Base-by-base conservation (phyloP, 2,329 filamentous ascomycete genomes). In the Coniochaeta pulveracea region DNA sequence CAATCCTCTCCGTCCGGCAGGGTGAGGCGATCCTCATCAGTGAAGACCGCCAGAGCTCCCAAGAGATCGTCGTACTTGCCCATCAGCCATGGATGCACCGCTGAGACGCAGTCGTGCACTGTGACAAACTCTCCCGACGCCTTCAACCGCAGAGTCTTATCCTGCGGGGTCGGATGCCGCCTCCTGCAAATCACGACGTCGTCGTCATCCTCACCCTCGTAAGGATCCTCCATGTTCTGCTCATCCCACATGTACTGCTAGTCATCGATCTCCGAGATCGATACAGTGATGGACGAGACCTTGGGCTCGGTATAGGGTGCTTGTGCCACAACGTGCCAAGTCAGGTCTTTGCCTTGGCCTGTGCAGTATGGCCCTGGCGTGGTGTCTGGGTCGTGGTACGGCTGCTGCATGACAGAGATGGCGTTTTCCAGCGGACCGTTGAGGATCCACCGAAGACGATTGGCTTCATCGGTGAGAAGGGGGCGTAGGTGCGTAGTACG, bases 71-170 rank as follows among this genome's bases (percentile, higher is more conserved):
- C 33, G 3, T 35, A 30, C 14, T 33, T 27, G 19, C 15, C 28
- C 36, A 43, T 38, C 17, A 46, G 35, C 42, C 43, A 44, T 9
- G 39, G 42, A 22, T 46, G 43, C 35, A 46, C 30, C 19, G 35
- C 37, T 9, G 38, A 37, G 12, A 47, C 22, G 34, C 42, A 47
- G 10, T 47, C 45, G 31, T 46, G 43, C 4, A 47, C 12, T 7
- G 44, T 44, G 15, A 47, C 28, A 25, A 43, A 42, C 21, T 33
- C 41, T n/a, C 38, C 31, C 7, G 37, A n/a, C 4, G 28, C 35
- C 23, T 15, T 28, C 12, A 37, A 35, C 19, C 35, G 31, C 33
- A 34, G 16, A 3, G n/a, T 19, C 24, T 16, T 16, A 3, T 27
- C 14, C 26, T 27, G 12, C 5, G 26, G 26, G 14, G 10, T 14